Conservation (phyloP, 2,329 filamentous ascomycete species). For the Ramularia collo-cygni region DNA sequence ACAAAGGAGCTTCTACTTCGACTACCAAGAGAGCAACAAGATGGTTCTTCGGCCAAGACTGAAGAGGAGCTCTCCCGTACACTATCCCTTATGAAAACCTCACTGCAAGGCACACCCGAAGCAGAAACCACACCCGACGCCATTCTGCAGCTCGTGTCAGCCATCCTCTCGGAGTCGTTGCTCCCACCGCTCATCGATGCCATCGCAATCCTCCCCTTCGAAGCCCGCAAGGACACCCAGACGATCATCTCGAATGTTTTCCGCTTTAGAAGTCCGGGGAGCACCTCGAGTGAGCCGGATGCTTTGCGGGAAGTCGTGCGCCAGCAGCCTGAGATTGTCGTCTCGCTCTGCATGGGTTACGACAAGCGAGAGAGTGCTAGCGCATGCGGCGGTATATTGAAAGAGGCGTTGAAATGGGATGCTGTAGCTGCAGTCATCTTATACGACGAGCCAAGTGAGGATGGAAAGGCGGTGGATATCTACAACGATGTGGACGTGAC, state of each 20-base stretch:
- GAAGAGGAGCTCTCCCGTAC: constrained; percentile 81
- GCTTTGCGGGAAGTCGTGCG: constrained; percentile 85
- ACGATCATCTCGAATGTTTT: constrained; percentile 94
- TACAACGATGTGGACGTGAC: constrained; percentile 61
- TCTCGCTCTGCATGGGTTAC: constrained; percentile 84
- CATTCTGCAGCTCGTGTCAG: constrained; percentile 75
- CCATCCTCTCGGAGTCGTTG: constrained; percentile 82
- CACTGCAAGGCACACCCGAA: constrained; percentile 91
- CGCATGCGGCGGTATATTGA: constrained; percentile 79
- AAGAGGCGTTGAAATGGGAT: constrained; percentile 87
- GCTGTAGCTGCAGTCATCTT: constrained; percentile 84
- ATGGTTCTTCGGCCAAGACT: constrained; percentile 48
- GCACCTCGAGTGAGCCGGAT: constrained; percentile 65
- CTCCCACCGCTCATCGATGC: constrained; percentile 75
- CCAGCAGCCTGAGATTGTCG: constrained; percentile 76
- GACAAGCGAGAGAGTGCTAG: constrained; percentile 86
- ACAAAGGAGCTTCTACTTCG: constrained; percentile 58
- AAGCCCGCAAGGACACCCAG: constrained; percentile 91
- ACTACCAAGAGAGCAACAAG: constrained; percentile 43
- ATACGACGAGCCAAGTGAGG: constrained; percentile 75
- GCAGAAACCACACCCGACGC: constrained; percentile 79
- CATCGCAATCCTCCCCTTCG: constrained; percentile 83
- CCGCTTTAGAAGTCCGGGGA: constrained; percentile 68
- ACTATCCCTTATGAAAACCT: constrained; percentile 82
- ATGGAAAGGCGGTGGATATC: constrained; percentile 68